Base-by-base conservation (phyloP, 352 stramenopile species). In the Thalassiosira exigua region DNA sequence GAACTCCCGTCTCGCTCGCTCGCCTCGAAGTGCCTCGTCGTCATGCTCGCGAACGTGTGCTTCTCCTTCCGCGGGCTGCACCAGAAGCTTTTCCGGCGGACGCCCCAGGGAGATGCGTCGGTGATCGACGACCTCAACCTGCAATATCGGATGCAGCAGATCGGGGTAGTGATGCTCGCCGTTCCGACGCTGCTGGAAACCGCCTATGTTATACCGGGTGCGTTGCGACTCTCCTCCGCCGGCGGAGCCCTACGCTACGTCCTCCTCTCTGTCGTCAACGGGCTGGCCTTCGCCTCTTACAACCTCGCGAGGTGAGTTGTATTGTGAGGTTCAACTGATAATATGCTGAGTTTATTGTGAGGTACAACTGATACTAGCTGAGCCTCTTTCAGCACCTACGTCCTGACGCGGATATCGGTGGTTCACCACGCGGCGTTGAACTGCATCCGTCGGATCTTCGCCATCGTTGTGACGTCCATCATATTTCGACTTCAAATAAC, bases 111-210 rank as follows among this genome's bases (percentile, higher is more conserved):
- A 42, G 79, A 71, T 41, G 27, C 54, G 24, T 67, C 53, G 4
- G 14, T 76, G 12, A 27, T 93, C 1, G 80, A 93, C 76, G 88
- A 92, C 74, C 74, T 91, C 39, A 90, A 91, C 65, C 68, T 93
- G 24, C 88, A 93, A 77, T 92, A 82, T 78, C 67, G 84, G 29
- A 92, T 93, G 84, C 88, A 93, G 64, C 88, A 92, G 56, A 83
- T 89, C 56, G 85, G 88, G 7, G 67, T 87, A 17, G 32, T 83
- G 17, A 21, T 93, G 14, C 44, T 93, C 4, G 26, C 69, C 30
- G 21, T 85, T 48, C 88, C 84, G 14, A 68, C 70, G 3, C 2
- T 90, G 1, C 30, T 77, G n/a, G 52, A 19, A 54, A 79, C 60
- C 67, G 0, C 29, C n/a, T 41, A 14, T 33, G 48, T 33, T 41